Evolutionary conservation across 2,329 filamentous ascomycete genomes (phyloP).

Genomic region (Westerdykella ornata): DNA sequence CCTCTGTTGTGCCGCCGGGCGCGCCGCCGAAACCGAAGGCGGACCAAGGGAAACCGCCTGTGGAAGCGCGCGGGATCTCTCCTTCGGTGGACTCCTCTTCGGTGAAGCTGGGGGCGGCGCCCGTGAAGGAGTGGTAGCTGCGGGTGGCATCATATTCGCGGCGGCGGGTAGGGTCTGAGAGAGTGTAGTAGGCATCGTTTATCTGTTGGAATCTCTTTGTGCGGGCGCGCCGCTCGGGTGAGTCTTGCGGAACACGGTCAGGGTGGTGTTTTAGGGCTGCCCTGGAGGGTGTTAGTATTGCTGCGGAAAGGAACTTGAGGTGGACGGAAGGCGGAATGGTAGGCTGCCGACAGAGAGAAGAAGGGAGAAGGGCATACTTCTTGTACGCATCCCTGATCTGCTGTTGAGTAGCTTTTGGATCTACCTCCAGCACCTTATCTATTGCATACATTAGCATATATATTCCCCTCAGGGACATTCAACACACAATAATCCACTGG

Average conservation of each 20-base stretch:
- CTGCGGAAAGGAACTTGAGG: too few relatives aligned
- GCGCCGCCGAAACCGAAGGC: conserved; percentile 54
- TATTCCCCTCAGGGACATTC: background rate
- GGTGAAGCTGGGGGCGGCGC: conserved; percentile 38
- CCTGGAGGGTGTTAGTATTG: conserved; percentile 41
- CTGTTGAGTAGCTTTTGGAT: conserved; percentile 66
- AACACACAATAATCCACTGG: background rate
- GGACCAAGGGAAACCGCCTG: conserved; percentile 66
- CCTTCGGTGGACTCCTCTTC: conserved; percentile 44
- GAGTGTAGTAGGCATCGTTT: conserved; percentile 88
- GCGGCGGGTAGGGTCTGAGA: conserved; percentile 71
- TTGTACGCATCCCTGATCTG: conserved; percentile 96
- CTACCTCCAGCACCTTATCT: conserved; percentile 54
- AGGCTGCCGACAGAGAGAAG: background rate
- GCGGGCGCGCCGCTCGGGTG: conserved; percentile 71
- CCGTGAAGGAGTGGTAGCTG: conserved; percentile 45
- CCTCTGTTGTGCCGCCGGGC: conserved; percentile 40
- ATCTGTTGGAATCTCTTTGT: conserved; percentile 88
- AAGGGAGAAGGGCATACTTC: conserved; percentile 47
- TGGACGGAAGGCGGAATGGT: too few relatives aligned
- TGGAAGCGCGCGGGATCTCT: conserved; percentile 42
- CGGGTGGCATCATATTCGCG: conserved; percentile 78
- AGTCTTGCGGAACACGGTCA: conserved; percentile 77
- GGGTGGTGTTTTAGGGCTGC: conserved; percentile 89
- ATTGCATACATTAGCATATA: conserved; percentile 1